A percentile compares a stretch with the other conserved stretches of the same genome.
Evolutionary conservation across 1,139 yeast species (phyloP).

Genomic region (Pichia sp.): DNA sequence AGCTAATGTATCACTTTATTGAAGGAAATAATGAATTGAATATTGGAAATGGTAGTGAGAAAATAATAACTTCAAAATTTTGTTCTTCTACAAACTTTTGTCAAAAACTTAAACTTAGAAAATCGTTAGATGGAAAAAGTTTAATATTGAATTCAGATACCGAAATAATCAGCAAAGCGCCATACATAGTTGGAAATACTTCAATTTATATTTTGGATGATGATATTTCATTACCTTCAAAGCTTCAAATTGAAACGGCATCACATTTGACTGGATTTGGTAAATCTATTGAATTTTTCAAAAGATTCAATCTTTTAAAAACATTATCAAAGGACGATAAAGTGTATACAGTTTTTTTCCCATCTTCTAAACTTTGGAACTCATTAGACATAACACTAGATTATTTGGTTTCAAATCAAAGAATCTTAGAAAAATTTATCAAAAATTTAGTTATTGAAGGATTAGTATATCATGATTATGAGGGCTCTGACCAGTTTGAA

Average conservation of each 20-base stretch:
- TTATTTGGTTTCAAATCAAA: constrained; percentile 46
- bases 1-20: constrained; percentile 62
- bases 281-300: constrained; percentile 43
- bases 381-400: constrained; percentile 53
- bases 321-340: constrained; percentile 25
- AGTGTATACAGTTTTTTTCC: constrained; percentile 76
- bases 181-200: constrained; percentile 48
- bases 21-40: constrained; percentile 36
- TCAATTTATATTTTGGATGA: constrained; percentile 58
- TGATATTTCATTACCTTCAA: constrained; percentile 50
- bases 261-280: constrained; percentile 47
- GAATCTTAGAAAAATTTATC: constrained; percentile 42
- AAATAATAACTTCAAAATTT: constrained; percentile 40
- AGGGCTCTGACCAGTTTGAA: constrained; percentile 26
- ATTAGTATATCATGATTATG: constrained; percentile 61
- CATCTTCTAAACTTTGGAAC: constrained; percentile 75
- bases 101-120: constrained; percentile 39
- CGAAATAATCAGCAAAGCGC: constrained; percentile 36
- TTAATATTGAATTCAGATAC: constrained; percentile 28
- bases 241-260: constrained; percentile 45
- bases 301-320: constrained; percentile 41
- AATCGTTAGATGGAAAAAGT: constrained; percentile 23
- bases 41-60: constrained; percentile 25
- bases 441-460: constrained; percentile 56
- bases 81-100: constrained; percentile 38